Conservation (phyloP, 148 eudicot species). For the Polygonum maritimum region DNA sequence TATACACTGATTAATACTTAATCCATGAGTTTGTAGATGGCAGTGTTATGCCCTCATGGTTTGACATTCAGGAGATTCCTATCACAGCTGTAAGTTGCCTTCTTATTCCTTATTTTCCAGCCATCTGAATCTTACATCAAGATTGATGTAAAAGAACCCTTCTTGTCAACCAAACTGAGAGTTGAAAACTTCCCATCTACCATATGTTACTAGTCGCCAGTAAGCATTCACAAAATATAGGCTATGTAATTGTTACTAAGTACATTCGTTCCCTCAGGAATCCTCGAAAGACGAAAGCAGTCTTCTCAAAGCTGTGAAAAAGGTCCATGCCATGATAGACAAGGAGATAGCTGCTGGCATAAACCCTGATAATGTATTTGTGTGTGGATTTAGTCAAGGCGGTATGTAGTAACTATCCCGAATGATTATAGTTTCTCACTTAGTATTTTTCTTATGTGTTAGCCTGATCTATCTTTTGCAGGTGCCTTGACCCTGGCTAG, state of each 20-base stretch:
- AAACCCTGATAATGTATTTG: constrained; percentile 71
- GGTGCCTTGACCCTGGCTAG: constrained; percentile 98
- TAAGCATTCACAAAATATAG: background rate
- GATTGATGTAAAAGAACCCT: background rate
- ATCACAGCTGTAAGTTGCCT: constrained; percentile 61
- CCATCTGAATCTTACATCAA: background rate
- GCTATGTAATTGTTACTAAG: background rate
- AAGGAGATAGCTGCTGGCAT: constrained; percentile 74
- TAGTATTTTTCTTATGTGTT: background rate
- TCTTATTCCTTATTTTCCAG: background rate
- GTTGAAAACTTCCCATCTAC: background rate
- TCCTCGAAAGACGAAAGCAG: constrained; percentile 73
- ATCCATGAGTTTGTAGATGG: constrained; percentile 50
- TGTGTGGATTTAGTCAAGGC: constrained; percentile 99
- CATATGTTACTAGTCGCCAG: background rate
- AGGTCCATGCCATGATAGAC: constrained; percentile 80
- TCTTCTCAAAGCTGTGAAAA: constrained; percentile 68
- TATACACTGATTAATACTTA: background rate
- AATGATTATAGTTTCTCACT: background rate
- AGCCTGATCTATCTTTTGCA: constrained; percentile 15
- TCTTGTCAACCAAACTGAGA: background rate
- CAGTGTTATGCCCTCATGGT: constrained; percentile 87
- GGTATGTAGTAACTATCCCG: constrained; percentile 32
- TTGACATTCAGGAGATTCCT: constrained; percentile 81
- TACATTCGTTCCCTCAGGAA: constrained; percentile 30